Percentiles rank a stretch among this genome's conserved stretches.
phyloP scores from a whole-genome alignment of 73 alveolate genomes.

The Symbiodinium pilosum region DNA sequence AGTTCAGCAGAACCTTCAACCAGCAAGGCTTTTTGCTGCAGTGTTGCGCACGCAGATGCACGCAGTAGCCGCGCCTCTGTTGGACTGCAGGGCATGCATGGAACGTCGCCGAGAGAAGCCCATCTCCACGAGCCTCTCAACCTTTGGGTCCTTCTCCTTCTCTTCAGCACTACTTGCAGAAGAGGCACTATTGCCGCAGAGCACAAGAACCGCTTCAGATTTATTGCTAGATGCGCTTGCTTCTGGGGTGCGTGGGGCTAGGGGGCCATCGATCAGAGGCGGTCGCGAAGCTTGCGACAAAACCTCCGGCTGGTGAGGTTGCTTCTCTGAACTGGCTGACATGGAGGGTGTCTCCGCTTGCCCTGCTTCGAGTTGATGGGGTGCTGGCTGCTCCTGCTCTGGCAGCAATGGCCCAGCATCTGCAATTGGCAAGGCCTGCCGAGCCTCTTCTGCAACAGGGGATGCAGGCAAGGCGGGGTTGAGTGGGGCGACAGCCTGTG shows the following conservation, averaged over 20 bases:
- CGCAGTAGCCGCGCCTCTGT: slow-evolving; percentile 16
- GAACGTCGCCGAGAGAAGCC: slow-evolving; percentile 10
- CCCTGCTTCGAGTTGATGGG: too few relatives aligned
- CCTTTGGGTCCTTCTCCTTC: neutral
- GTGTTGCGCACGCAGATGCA: too few relatives aligned
- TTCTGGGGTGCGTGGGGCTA: neutral
- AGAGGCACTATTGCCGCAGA: neutral
- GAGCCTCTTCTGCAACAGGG: too few relatives aligned
- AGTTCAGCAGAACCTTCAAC: slow-evolving; percentile 33
- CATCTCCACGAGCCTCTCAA: slow-evolving; percentile 15
- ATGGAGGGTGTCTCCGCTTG: neutral
- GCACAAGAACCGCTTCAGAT: neutral
- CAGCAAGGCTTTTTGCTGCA: too few relatives aligned
- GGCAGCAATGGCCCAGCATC: neutral
- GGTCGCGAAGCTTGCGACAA: neutral
- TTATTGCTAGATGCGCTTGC: neutral
- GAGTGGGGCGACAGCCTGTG: too few relatives aligned
- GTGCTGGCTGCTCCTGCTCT: too few relatives aligned
- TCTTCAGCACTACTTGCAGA: neutral
- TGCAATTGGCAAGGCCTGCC: neutral
- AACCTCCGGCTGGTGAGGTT: neutral
- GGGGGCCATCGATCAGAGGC: too few relatives aligned
- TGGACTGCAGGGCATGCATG: neutral
- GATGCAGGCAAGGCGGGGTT: too few relatives aligned
- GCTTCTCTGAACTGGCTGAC: neutral